phyloP scores from a whole-genome alignment of 192 early-diverging fungal species.

The Dispira simplex region DNA sequence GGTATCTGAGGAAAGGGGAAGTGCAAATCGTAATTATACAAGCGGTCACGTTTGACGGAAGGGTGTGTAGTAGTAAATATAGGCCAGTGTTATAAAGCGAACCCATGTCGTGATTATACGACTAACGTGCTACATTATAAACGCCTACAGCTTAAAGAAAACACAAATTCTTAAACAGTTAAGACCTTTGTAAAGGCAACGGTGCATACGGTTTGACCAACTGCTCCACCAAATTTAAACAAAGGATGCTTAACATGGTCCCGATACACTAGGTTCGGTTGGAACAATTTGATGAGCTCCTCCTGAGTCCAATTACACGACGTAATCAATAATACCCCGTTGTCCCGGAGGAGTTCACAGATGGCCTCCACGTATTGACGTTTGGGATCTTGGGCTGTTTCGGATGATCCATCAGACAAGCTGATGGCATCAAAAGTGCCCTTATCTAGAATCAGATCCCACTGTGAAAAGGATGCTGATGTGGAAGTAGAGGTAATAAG shows the following conservation, averaged over 20 bases:
- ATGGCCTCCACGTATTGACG: constrained; percentile 43
- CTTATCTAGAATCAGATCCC: constrained; percentile 70
- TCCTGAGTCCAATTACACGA: constrained; percentile 90
- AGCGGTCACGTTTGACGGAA: no score
- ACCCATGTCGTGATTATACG: no score
- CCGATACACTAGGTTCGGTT: constrained; percentile 40
- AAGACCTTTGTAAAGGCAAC: constrained; percentile 47
- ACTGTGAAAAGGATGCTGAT: constrained; percentile 2
- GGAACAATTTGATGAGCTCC: constrained; percentile 45
- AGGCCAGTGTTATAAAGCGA: no score
- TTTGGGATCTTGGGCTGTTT: constrained; percentile 25
- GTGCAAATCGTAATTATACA: no score
- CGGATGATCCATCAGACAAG: constrained; percentile 24
- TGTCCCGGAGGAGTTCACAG: constrained; percentile 38
- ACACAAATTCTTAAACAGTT: neutral
- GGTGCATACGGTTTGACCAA: constrained; percentile 78
- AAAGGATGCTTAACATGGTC: constrained; percentile 66
- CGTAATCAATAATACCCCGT: constrained; percentile 64
- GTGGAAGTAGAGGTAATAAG: neutral
- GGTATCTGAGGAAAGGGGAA: no score
- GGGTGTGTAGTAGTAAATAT: no score
- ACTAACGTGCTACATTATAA: no score
- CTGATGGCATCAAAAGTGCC: constrained; percentile 91
- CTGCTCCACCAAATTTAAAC: constrained; percentile 77
- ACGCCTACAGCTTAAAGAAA: no score